phyloP scores from a whole-genome alignment of 495 filamentous ascomycete genomes.

The Pyrenula aspistea region DNA sequence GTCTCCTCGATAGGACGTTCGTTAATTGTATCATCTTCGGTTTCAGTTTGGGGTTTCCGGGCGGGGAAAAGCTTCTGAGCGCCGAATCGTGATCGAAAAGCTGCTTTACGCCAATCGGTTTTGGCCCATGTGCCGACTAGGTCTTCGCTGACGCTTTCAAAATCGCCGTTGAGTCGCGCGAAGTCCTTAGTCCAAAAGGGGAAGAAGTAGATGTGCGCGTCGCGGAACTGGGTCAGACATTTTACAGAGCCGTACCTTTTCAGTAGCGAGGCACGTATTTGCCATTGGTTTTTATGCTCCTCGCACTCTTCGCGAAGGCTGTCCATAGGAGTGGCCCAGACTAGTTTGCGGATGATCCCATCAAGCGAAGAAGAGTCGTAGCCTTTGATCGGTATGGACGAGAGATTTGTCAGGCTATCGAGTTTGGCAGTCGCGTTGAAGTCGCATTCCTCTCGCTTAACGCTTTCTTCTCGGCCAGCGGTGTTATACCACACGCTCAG shows the following conservation, averaged over 20 bases:
- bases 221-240: slow-evolving; percentile 67
- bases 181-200: slow-evolving; percentile 86
- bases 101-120: slow-evolving; percentile 61
- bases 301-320: slow-evolving; percentile 71
- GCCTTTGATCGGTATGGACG: slow-evolving; percentile 43
- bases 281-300: slow-evolving; percentile 49
- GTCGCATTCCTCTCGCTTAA: slow-evolving; percentile 86
- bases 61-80: slow-evolving; percentile 43
- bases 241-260: slow-evolving; percentile 59
- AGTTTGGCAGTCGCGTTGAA: slow-evolving; percentile 68
- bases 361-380: slow-evolving; percentile 22
- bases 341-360: slow-evolving; percentile 30
- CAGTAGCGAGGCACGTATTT: slow-evolving; percentile 60
- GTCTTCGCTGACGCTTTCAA: slow-evolving; percentile 85
- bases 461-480: slow-evolving; percentile 50
- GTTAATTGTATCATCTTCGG: slow-evolving; percentile 13
- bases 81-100: slow-evolving; percentile 1
- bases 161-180: slow-evolving; percentile 57
- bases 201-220: slow-evolving; percentile 88
- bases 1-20: slow-evolving; percentile 36
- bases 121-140: slow-evolving; percentile 94
- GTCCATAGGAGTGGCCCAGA: slow-evolving; percentile 69
- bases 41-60: slow-evolving; percentile 1
- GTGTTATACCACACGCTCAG: slow-evolving; percentile 85
- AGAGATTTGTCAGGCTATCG: slow-evolving; percentile 27